Evolutionary conservation across 164 flowering plant species (phyloP).

Genomic region (Euptelea pleiosperma): DNA sequence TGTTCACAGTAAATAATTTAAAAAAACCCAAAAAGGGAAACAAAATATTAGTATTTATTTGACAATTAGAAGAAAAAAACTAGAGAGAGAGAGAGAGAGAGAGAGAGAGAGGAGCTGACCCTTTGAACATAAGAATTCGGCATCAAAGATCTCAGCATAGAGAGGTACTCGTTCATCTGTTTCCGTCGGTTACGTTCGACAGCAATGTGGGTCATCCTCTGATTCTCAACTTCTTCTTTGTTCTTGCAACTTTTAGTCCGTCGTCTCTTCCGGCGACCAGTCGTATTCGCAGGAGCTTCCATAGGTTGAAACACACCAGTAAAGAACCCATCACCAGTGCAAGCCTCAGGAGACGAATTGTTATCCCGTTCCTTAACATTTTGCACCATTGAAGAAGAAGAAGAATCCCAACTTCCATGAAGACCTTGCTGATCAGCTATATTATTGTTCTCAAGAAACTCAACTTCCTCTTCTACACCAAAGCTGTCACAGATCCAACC

Average conservation of each 20-base stretch:
- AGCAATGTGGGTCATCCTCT: slow-evolving; percentile 65
- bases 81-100: slow-evolving; percentile 7
- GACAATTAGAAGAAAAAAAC: not conserved
- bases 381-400: slow-evolving; percentile 26
- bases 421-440: slow-evolving; percentile 13
- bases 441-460: slow-evolving; percentile 8
- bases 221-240: slow-evolving; percentile 55
- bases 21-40: not conserved
- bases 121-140: slow-evolving; percentile 56
- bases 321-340: slow-evolving; percentile 13
- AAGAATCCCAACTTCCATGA: slow-evolving; percentile 28
- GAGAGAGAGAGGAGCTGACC: slow-evolving; percentile 28
- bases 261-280: slow-evolving; percentile 34
- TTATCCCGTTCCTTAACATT: slow-evolving; percentile 35
- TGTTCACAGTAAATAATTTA: slow-evolving; percentile 10
- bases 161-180: slow-evolving; percentile 60
- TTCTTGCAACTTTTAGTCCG: slow-evolving; percentile 38
- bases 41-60: too few species aligned
- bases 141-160: slow-evolving; percentile 51
- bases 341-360: slow-evolving; percentile 35
- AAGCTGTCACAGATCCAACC: slow-evolving; percentile 27
- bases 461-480: slow-evolving; percentile 22
- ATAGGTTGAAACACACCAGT: slow-evolving; percentile 9
- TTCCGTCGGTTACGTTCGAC: slow-evolving; percentile 57
- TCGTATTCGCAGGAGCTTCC: slow-evolving; percentile 6